Conservation (phyloP, 495 filamentous ascomycete genomes). For the Poronia punctata region DNA sequence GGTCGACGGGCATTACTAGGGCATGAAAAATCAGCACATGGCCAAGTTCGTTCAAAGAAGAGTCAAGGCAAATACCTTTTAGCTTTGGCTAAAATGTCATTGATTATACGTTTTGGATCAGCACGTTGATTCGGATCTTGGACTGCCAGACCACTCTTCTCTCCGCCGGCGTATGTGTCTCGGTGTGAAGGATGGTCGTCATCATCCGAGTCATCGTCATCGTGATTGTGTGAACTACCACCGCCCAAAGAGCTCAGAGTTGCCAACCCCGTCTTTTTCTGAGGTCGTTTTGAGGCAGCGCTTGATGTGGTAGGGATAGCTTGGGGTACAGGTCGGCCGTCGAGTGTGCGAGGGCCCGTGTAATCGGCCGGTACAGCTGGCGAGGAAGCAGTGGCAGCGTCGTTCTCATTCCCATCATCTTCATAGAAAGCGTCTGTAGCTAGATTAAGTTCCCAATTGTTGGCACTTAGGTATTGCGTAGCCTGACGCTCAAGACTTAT, state of each 20-base stretch:
- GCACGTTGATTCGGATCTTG: slow-evolving; percentile 64
- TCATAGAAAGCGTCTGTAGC: slow-evolving; percentile 66
- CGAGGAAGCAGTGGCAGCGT: slow-evolving; percentile 32
- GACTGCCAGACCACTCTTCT: slow-evolving; percentile 93
- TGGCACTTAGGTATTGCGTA: slow-evolving; percentile 58
- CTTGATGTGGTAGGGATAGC: slow-evolving; percentile 31
- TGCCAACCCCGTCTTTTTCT: slow-evolving; percentile 45
- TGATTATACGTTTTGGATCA: slow-evolving; percentile 60
- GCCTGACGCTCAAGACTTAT: slow-evolving; percentile 49
- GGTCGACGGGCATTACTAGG: slow-evolving; percentile 53
- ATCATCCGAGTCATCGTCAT: slow-evolving; percentile 48
- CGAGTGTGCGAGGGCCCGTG: slow-evolving; percentile 49
- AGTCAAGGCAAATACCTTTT: slow-evolving; percentile 47
- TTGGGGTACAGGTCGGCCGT: slow-evolving; percentile 46
- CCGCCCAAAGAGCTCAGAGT: slow-evolving; percentile 51
- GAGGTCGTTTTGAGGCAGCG: slow-evolving; percentile 30
- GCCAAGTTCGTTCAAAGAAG: background rate
- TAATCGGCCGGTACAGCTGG: slow-evolving; percentile 29
- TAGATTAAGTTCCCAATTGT: slow-evolving; percentile 60
- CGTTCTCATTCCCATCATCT: slow-evolving; percentile 60
- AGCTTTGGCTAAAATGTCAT: slow-evolving; percentile 78
- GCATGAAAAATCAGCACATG: slow-evolving; percentile 5
- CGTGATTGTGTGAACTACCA: slow-evolving; percentile 33
- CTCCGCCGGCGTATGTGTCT: slow-evolving; percentile 89
- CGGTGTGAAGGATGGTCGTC: slow-evolving; percentile 55